Conservation (phyloP, 202 grass and related monocot species). For the Hordeum pubiflorum region DNA sequence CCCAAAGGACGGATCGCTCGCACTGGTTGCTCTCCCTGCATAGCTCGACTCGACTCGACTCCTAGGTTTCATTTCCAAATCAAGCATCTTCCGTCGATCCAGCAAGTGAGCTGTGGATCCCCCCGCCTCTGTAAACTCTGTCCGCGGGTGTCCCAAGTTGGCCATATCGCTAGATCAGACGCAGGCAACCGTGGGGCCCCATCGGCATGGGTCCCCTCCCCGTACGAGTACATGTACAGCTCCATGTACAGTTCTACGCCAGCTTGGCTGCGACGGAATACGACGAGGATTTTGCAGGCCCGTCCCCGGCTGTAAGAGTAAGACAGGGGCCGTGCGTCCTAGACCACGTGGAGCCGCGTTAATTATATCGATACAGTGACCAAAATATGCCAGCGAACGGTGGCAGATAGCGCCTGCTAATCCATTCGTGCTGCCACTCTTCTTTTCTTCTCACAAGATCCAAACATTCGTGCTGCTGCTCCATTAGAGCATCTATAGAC, state of each 20-base stretch:
- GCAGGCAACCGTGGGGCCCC: background rate
- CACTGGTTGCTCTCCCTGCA: no score
- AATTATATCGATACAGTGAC: no score
- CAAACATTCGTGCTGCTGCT: background rate
- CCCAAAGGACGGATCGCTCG: background rate
- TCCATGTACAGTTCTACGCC: background rate
- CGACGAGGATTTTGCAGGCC: background rate
- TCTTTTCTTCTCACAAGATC: background rate
- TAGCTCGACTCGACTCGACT: no score
- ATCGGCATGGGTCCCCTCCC: background rate
- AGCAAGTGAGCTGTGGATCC: background rate
- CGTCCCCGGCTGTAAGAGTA: background rate
- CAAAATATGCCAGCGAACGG: background rate
- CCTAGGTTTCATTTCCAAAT: background rate
- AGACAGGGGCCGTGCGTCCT: background rate
- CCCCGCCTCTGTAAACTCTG: slow-evolving; percentile 4
- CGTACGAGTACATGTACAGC: background rate
- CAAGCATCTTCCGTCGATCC: background rate
- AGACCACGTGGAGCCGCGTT: background rate
- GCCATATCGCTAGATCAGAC: background rate
- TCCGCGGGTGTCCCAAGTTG: background rate
- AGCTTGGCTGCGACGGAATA: background rate
- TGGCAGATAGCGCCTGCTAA: background rate
- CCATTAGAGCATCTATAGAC: no score
- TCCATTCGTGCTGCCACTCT: background rate